Evolutionary conservation across 257 asterid species (phyloP).

Genomic region (Penstemon newberryi): DNA sequence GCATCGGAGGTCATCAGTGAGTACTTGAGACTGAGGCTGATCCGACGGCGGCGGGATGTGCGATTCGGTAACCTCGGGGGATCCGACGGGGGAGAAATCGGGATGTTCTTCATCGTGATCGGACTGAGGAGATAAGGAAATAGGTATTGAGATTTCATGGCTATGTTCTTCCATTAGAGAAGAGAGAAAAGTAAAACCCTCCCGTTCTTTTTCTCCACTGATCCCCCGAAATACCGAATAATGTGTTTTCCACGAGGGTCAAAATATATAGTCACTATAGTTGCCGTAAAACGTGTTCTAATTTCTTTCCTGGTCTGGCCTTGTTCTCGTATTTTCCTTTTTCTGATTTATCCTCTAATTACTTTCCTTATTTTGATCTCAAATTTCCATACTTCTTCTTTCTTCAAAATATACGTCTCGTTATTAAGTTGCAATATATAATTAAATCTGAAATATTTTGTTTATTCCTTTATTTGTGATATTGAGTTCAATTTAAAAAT

Average conservation of each 20-base stretch:
- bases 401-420: too few relatives aligned
- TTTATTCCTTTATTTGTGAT: too few relatives aligned
- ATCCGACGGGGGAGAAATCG: slow-evolving; percentile 62
- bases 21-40: slow-evolving; percentile 38
- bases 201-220: slow-evolving; percentile 36
- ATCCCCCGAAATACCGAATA: slow-evolving; percentile 34
- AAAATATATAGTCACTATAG: slow-evolving; percentile 16
- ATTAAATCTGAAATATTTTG: too few relatives aligned
- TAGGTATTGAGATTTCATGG: slow-evolving; percentile 39
- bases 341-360: not conserved
- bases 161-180: slow-evolving; percentile 57
- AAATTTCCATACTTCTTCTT: too few relatives aligned
- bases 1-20: slow-evolving; percentile 67
- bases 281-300: not conserved
- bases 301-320: not conserved
- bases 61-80: slow-evolving; percentile 53
- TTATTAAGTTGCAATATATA: too few relatives aligned
- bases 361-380: too few relatives aligned
- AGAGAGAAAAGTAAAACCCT: slow-evolving; percentile 47
- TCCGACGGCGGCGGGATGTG: slow-evolving; percentile 42
- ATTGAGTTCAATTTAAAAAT: too few relatives aligned
- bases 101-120: slow-evolving; percentile 52
- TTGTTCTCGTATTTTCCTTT: not conserved
- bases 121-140: slow-evolving; percentile 46
- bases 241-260: not conserved